These are phyloP conservation scores for Dryas drummondii DNA, from an alignment of 306 rosid genomes.

Conservation along the genomic window DNA sequence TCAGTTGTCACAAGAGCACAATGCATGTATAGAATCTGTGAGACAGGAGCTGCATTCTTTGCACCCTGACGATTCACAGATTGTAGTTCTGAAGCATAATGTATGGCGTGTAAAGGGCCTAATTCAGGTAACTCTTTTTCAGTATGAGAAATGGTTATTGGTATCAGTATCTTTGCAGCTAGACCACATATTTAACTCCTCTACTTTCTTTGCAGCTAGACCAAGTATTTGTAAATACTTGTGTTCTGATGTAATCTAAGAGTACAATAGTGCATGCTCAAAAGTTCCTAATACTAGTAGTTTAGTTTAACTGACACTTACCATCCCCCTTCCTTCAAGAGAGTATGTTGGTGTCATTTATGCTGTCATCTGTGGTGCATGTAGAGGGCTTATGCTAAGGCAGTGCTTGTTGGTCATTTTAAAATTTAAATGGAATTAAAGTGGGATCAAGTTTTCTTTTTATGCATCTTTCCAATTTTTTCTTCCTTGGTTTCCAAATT, in stretches of 20 bases:
- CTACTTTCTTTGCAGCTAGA: slow-evolving; percentile 9
- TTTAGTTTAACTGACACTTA: not conserved
- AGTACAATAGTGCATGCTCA: not conserved
- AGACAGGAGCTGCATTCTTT: slow-evolving; percentile 82
- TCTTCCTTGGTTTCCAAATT: slow-evolving; percentile 9
- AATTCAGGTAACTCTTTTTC: slow-evolving; percentile 57
- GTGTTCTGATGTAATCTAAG: not conserved
- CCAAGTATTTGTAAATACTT: not conserved
- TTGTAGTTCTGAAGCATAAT: slow-evolving; percentile 85
- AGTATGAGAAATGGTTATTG: not conserved
- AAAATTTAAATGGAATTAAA: not conserved
- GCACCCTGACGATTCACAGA: slow-evolving; percentile 79
- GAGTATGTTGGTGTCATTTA: not conserved
- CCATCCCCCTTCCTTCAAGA: not conserved
- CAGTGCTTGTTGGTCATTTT: not conserved
- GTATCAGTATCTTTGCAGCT: slow-evolving; percentile 11
- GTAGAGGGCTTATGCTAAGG: not conserved
- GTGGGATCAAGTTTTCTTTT: slow-evolving; percentile 1
- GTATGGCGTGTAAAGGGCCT: slow-evolving; percentile 93
- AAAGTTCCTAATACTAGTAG: not conserved
- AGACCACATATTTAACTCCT: not conserved
- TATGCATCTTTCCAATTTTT: not conserved
- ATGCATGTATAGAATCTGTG: slow-evolving; percentile 67
- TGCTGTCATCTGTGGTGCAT: not conserved
- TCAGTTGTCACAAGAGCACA: slow-evolving; percentile 78